Base-by-base conservation (phyloP, 2,329 filamentous ascomycete genomes). In the Penicillium janthinellum region DNA sequence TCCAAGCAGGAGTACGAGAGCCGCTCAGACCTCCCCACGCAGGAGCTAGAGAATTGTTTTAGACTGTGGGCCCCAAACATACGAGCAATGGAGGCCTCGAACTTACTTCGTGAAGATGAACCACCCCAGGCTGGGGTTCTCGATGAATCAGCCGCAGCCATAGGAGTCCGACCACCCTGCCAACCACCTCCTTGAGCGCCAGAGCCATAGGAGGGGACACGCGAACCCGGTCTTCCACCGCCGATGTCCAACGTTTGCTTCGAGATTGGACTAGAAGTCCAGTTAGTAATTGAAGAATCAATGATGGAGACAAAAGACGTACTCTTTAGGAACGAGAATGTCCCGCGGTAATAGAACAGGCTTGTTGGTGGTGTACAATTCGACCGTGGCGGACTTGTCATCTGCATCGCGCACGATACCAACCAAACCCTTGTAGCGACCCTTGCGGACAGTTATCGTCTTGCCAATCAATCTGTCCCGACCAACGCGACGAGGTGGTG, bases 341-440 rank as follows among this genome's bases (percentile, higher is more conserved):
- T 90, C 88, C 73, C 96, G 96, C 20, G 88, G 85, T 38, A 98
- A 86, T 7, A 89, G 92, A 62, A 98, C 87, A 15, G 91, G 90
- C 82, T 97, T 98, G 78, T 88, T 91, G 81, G 96, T 96, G 5
- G 93, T 93, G 73, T 98, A 94, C 41, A 99, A 81, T 78, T 99
- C 95, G 44, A 99, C 90, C 64, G 93, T 90, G 34, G 92, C 94
- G 70, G 90, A 87, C 3, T 86, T 86, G 68, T 96, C 93, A 6
- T 91, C 96, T 0, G 94, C 90, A 73, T 98, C 94, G 74, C 96
- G 97, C 68, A 99, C 93, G 66, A 97, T 96, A 68, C 95, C 95
- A 44, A 98, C 82, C 45, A 97, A 83, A 58, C 94, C 94, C 78
- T 99, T 99, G 81, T 94, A 92, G 22, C 90, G 88, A 31, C 95